phyloP scores from a whole-genome alignment of 2,329 filamentous ascomycete species.

The Fusarium beomiforme region DNA sequence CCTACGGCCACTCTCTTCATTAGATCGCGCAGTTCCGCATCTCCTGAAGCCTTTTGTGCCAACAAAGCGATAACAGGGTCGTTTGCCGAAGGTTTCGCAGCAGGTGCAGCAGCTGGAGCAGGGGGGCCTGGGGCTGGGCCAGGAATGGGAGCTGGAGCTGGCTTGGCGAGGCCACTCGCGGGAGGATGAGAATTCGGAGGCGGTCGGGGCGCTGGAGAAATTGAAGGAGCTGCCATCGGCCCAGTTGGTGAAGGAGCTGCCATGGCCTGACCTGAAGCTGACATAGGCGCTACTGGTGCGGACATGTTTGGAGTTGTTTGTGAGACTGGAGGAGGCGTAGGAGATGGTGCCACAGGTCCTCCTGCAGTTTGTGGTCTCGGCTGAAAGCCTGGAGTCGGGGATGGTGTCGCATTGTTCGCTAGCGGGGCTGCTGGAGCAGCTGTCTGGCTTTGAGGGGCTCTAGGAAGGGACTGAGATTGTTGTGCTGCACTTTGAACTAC shows the following conservation, averaged over 20 bases:
- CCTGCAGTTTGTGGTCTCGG: conserved; percentile 25
- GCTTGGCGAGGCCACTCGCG: conserved; percentile 25
- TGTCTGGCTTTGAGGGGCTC: conserved; percentile 19
- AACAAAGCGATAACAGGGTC: conserved; percentile 85
- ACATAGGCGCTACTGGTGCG: conserved; percentile 24
- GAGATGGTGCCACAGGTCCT: conserved; percentile 31
- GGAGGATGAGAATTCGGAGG: conserved; percentile 28
- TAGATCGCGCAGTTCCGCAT: conserved; percentile 76
- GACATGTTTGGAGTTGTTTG: conserved; percentile 38
- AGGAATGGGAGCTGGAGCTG: conserved; percentile 21
- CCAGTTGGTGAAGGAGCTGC: conserved; percentile 38
- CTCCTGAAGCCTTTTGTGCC: conserved; percentile 78
- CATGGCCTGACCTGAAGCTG: conserved; percentile 39
- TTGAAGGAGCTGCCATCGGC: conserved; percentile 33
- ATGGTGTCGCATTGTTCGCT: conserved; percentile 21
- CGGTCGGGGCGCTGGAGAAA: conserved; percentile 42
- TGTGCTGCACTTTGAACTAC: conserved; percentile 30
- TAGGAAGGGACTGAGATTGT: conserved; percentile 27
- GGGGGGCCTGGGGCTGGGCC: conserved; percentile 22
- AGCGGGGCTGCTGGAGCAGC: conserved; percentile 24
- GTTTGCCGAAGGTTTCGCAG: conserved; percentile 47
- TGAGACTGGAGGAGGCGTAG: conserved; percentile 33
- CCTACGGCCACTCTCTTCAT: conserved; percentile 87
- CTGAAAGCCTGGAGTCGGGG: conserved; percentile 33
- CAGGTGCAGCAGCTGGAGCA: conserved; percentile 13